phyloP scores from a whole-genome alignment of 768 basidiomycete genomes.

The Tylopilus felleus region DNA sequence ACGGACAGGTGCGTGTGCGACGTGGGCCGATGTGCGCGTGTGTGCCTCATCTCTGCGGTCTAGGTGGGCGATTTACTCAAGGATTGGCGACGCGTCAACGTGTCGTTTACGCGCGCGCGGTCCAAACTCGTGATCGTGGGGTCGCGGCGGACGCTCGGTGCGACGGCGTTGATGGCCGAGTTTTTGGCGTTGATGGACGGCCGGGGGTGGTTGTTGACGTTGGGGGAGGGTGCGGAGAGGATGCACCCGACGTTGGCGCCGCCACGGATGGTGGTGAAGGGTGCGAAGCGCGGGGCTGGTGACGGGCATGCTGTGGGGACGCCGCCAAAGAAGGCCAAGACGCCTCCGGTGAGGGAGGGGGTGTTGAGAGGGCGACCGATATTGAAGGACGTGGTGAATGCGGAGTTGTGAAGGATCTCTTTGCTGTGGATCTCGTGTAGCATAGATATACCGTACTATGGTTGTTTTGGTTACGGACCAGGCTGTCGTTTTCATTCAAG shows the following conservation, averaged over 20 bases:
- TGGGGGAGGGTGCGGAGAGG: constrained; percentile 53
- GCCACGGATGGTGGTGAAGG: constrained; percentile 3
- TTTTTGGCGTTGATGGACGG: constrained; percentile 78
- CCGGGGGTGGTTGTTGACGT: constrained; percentile 63
- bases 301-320: constrained; percentile 4
- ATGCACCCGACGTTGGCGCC: constrained; percentile 41
- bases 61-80: constrained; percentile 91
- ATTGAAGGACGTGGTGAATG: constrained; percentile 58
- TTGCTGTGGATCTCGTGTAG: neutral
- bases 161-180: constrained; percentile 57
- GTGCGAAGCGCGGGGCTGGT: constrained; percentile 12
- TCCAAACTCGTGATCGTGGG: constrained; percentile 91
- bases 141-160: constrained; percentile 71
- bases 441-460: neutral
- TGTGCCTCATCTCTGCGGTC: no score
- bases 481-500: no score
- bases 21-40: neutral
- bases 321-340: constrained; percentile 38
- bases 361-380: constrained; percentile 57
- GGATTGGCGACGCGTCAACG: constrained; percentile 96
- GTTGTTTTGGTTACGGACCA: no score
- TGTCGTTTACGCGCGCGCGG: constrained; percentile 91
- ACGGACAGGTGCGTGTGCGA: constrained; percentile 53
- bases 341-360: constrained; percentile 33
- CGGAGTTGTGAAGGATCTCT: constrained; percentile 21